Percentiles rank a stretch among this genome's conserved stretches.
Evolutionary conservation across 441 rosid species (phyloP).

Genomic region (Aleurites moluccanus): DNA sequence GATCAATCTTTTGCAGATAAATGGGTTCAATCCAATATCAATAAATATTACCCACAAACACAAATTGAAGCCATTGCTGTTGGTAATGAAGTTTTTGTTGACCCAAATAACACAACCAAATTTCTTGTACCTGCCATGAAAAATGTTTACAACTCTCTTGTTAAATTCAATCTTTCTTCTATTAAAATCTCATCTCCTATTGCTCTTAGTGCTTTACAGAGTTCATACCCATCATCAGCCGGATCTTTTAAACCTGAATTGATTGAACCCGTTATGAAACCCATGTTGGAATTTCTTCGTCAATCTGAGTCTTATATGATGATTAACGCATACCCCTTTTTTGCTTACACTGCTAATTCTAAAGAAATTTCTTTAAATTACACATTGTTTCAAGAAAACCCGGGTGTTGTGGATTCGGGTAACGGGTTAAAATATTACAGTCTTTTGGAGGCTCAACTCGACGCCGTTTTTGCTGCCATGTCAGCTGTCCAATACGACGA

Average conservation of each 20-base stretch:
- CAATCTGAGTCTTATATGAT: constrained; percentile 63
- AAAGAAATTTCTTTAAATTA: constrained; percentile 65
- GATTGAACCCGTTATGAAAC: constrained; percentile 63
- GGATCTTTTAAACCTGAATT: constrained; percentile 66
- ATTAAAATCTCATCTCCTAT: constrained; percentile 74
- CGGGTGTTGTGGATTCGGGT: constrained; percentile 71
- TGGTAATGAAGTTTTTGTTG: constrained; percentile 87
- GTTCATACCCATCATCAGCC: constrained; percentile 73
- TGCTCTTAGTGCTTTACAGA: constrained; percentile 55
- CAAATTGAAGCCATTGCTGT: constrained; percentile 78
- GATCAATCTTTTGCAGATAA: constrained; percentile 61
- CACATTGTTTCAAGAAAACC: constrained; percentile 60
- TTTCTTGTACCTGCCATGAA: constrained; percentile 82
- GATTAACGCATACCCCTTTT: constrained; percentile 85
- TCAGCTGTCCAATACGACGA: constrained; percentile 61
- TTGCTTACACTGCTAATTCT: constrained; percentile 65
- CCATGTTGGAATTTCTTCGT: constrained; percentile 65
- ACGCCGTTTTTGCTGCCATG: constrained; percentile 85
- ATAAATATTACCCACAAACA: constrained; percentile 57
- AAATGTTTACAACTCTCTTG: constrained; percentile 57
- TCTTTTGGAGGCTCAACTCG: constrained; percentile 82
- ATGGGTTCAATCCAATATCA: constrained; percentile 72
- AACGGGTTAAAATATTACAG: constrained; percentile 66
- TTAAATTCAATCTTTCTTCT: constrained; percentile 44
- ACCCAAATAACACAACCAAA: constrained; percentile 56